These are phyloP conservation scores for Aspergillus oerlinghausenensis DNA, from an alignment of 2,329 filamentous ascomycete species.

Conservation along the genomic window DNA sequence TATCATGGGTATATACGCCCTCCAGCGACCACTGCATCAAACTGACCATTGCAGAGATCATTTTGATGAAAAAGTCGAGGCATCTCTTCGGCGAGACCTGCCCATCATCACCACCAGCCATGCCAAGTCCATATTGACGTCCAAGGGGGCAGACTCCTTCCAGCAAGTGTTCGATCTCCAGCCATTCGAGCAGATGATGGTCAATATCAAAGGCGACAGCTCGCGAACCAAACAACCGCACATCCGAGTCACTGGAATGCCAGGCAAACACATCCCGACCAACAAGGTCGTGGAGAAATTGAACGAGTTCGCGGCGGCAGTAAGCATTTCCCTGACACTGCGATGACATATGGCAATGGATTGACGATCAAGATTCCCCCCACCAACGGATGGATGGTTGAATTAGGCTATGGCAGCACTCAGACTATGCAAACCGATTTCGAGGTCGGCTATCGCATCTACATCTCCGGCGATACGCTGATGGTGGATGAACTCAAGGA, in stretches of 20 bases:
- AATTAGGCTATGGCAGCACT: conserved; percentile 48
- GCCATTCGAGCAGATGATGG: conserved; percentile 50
- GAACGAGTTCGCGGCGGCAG: conserved; percentile 47
- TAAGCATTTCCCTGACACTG: conserved; percentile 20
- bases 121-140: conserved; percentile 50
- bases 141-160: conserved; percentile 48
- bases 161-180: conserved; percentile 53
- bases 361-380: conserved; percentile 48
- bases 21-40: background rate
- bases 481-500: conserved; percentile 58
- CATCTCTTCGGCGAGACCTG: conserved; percentile 48
- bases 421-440: conserved; percentile 25
- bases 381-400: conserved; percentile 64
- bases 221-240: conserved; percentile 30
- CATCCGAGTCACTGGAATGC: conserved; percentile 59
- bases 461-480: conserved; percentile 64
- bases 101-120: conserved; percentile 62
- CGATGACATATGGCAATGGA: background rate
- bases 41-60: conserved; percentile 38
- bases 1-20: conserved; percentile 50
- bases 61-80: conserved; percentile 52
- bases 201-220: conserved; percentile 35
- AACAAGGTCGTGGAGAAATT: conserved; percentile 35
- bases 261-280: conserved; percentile 58
- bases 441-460: conserved; percentile 54